Conservation (phyloP, 1,139 yeast species). For the Candida glucosophila region DNA sequence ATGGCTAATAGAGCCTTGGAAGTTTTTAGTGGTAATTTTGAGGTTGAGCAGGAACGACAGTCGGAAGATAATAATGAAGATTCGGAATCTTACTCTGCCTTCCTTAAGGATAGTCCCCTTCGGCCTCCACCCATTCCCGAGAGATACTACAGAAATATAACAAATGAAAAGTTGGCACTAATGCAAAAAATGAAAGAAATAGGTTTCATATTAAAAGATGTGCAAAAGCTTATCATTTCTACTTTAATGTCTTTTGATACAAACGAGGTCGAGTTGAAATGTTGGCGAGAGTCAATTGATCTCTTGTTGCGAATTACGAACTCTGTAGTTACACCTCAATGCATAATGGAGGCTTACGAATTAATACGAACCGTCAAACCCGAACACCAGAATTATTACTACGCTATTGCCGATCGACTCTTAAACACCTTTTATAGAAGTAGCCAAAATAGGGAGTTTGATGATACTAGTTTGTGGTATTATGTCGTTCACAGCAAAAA, state of each 20-base stretch:
- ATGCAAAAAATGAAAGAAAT: slow-evolving; percentile 2
- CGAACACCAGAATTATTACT: slow-evolving; percentile 1
- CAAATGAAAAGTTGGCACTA: not conserved
- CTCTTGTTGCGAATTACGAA: not conserved
- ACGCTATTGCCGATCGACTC: slow-evolving; percentile 1
- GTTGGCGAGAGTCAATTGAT: slow-evolving; percentile 1
- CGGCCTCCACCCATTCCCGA: too few species aligned
- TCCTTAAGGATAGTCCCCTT: too few species aligned
- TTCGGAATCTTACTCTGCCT: not conserved
- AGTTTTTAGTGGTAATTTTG: not conserved
- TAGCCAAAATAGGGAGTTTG: slow-evolving; percentile 1
- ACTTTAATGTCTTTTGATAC: too few species aligned
- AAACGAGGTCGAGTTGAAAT: too few species aligned
- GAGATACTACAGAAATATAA: too few species aligned
- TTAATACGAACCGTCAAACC: slow-evolving; percentile 1
- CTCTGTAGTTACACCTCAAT: not conserved
- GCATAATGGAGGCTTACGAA: slow-evolving; percentile 2
- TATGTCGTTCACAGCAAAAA: slow-evolving; percentile 12
- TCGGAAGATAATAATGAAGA: not conserved
- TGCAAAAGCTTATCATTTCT: too few species aligned
- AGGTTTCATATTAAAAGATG: too few species aligned
- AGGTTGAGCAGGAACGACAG: too few species aligned
- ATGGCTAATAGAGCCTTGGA: not conserved
- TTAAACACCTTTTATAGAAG: slow-evolving; percentile 1
- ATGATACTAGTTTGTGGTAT: slow-evolving; percentile 11